Evolutionary conservation across 208 protist species (phyloP).

Genomic region (Leishmania braziliensis): DNA sequence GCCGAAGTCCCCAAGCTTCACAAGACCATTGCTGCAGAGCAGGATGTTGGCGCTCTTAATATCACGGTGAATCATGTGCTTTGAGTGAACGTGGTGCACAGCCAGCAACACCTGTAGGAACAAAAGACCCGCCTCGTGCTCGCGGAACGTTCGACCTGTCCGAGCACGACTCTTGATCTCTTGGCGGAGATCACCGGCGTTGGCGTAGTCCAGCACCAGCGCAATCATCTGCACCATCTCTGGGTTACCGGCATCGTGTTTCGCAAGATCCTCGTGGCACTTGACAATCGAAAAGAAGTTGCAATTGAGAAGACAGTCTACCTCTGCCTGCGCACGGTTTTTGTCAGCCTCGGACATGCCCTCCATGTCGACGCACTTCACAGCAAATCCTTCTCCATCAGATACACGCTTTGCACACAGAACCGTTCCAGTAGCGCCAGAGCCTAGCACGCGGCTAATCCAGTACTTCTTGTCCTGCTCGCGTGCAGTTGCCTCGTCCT

Average conservation of each 20-base stretch:
- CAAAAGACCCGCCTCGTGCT: constrained; percentile 71
- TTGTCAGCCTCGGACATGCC: constrained; percentile 81
- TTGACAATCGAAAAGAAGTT: constrained; percentile 85
- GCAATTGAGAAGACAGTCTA: constrained; percentile 74
- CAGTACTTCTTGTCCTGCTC: constrained; percentile 73
- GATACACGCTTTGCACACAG: constrained; percentile 62
- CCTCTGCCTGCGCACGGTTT: constrained; percentile 65
- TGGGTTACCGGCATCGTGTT: constrained; percentile 50
- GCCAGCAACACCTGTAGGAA: constrained; percentile 82
- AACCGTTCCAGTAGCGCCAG: constrained; percentile 61
- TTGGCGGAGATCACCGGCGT: constrained; percentile 82
- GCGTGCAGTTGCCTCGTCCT: constrained; percentile 66
- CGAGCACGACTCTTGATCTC: constrained; percentile 69
- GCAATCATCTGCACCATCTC: constrained; percentile 69
- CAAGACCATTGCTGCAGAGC: constrained; percentile 71
- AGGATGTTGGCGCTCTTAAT: constrained; percentile 90
- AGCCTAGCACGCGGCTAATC: constrained; percentile 77
- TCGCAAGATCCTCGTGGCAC: constrained; percentile 73
- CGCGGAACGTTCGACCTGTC: constrained; percentile 43
- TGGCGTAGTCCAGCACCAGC: constrained; percentile 84
- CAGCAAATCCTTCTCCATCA: constrained; percentile 59
- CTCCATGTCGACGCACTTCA: constrained; percentile 76
- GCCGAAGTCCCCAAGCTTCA: constrained; percentile 90
- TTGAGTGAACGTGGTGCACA: constrained; percentile 82
- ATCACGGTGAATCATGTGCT: constrained; percentile 87